Evolutionary conservation across 495 filamentous ascomycete species (phyloP).

Genomic region (Filosporella fistucella): DNA sequence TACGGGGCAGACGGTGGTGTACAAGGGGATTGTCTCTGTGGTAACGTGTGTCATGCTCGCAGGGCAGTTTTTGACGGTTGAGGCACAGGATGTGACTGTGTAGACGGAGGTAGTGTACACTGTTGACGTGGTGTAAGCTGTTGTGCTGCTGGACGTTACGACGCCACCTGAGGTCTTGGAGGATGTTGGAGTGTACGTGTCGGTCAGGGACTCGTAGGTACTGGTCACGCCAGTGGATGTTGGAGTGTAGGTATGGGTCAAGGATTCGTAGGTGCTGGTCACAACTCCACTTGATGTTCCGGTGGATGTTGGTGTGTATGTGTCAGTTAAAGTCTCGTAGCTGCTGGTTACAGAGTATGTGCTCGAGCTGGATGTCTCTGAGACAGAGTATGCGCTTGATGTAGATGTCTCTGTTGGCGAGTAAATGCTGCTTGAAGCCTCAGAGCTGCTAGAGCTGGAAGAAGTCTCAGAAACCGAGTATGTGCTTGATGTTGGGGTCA

Average conservation of each 20-base stretch:
- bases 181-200: background rate
- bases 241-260: background rate
- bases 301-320: background rate
- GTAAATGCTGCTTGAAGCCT: background rate
- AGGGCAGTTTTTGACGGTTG: constrained; percentile 14
- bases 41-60: constrained; percentile 37
- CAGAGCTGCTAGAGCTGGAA: background rate
- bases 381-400: background rate
- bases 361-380: background rate
- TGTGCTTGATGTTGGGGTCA: background rate
- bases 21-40: constrained; percentile 34
- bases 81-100: constrained; percentile 9
- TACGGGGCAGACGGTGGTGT: constrained; percentile 41
- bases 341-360: background rate
- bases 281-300: background rate
- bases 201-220: constrained; percentile 44
- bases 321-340: too few relatives aligned
- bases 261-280: background rate
- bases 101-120: constrained; percentile 6
- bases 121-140: constrained; percentile 6
- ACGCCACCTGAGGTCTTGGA: too few relatives aligned
- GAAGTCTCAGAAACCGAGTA: background rate
- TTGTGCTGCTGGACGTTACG: too few relatives aligned
- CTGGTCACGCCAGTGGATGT: constrained; percentile 40
- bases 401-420: background rate